Conservation (phyloP, 73 alveolate species). For the Stentor coeruleus region DNA sequence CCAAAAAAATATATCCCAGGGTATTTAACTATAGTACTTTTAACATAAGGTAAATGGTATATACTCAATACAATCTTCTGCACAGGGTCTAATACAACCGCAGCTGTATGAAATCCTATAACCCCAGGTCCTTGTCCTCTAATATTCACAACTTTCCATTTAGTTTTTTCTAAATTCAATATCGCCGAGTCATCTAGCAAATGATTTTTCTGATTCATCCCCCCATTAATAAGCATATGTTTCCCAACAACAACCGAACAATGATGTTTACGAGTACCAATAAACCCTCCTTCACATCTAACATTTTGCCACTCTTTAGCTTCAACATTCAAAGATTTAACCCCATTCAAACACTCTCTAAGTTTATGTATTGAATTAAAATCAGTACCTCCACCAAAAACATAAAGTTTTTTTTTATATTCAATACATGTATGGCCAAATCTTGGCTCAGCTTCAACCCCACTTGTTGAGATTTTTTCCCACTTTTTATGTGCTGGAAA, state of each 20-base stretch:
- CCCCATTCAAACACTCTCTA: neutral
- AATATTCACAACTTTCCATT: neutral
- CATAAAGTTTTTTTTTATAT: conserved; percentile 1
- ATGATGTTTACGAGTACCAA: neutral
- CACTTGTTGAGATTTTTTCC: neutral
- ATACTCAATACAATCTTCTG: neutral
- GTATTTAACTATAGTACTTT: neutral
- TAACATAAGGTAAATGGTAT: neutral
- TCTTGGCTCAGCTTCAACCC: conserved; percentile 13
- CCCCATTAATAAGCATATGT: conserved; percentile 14
- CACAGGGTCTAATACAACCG: neutral
- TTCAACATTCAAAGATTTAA: neutral
- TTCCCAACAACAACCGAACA: neutral
- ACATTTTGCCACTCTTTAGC: neutral
- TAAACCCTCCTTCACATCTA: neutral
- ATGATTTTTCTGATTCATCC: neutral
- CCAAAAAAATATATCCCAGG: conserved; percentile 23
- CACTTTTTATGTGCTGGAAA: neutral
- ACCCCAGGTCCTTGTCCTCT: neutral
- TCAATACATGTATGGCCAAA: neutral
- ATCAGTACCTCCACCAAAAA: conserved; percentile 19
- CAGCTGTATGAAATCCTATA: neutral
- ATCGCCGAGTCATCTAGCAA: neutral
- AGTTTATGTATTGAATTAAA: neutral
- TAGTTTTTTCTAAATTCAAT: neutral